These are phyloP conservation scores for Phytophthora cajani DNA, from an alignment of 352 stramenopile genomes.

Conservation along the genomic window DNA sequence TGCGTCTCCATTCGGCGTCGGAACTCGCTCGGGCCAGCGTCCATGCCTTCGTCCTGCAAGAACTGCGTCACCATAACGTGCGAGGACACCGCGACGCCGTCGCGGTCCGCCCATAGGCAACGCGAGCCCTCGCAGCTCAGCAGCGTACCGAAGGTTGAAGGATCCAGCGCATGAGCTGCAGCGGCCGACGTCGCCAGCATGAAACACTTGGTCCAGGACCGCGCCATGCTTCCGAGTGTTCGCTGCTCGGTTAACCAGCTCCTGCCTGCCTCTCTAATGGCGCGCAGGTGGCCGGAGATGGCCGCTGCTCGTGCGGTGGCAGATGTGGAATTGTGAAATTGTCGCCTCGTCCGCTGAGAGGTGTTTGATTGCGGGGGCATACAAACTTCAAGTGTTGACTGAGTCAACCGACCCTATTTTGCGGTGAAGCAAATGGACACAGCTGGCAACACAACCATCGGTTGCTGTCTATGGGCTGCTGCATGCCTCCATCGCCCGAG, in stretches of 20 bases:
- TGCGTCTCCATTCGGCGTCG: slow-evolving; percentile 62
- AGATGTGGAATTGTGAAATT: slow-evolving; percentile 24
- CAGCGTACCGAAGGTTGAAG: slow-evolving; percentile 64
- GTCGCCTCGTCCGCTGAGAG: slow-evolving; percentile 2
- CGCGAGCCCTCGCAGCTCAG: slow-evolving; percentile 44
- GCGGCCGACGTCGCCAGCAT: slow-evolving; percentile 6
- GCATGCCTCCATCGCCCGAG: not conserved
- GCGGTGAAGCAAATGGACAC: not conserved
- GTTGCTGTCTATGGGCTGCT: not conserved
- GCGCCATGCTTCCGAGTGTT: slow-evolving; percentile 12
- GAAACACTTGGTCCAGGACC: slow-evolving; percentile 13
- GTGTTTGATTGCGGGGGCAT: slow-evolving; percentile 33
- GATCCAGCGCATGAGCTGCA: slow-evolving; percentile 15
- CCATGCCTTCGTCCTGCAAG: slow-evolving; percentile 49
- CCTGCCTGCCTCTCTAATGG: not conserved
- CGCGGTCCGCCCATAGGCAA: slow-evolving; percentile 65
- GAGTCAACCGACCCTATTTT: not conserved
- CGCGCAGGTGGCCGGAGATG: slow-evolving; percentile 16
- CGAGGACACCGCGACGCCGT: slow-evolving; percentile 41
- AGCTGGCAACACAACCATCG: too few relatives aligned
- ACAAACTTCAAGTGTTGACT: slow-evolving; percentile 24
- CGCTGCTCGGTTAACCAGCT: not conserved
- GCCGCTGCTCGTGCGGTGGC: slow-evolving; percentile 4
- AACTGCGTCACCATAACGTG: slow-evolving; percentile 70
- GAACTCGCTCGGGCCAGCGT: slow-evolving; percentile 41